Conservation (phyloP, 768 basidiomycete species). For the Russula virescens region DNA sequence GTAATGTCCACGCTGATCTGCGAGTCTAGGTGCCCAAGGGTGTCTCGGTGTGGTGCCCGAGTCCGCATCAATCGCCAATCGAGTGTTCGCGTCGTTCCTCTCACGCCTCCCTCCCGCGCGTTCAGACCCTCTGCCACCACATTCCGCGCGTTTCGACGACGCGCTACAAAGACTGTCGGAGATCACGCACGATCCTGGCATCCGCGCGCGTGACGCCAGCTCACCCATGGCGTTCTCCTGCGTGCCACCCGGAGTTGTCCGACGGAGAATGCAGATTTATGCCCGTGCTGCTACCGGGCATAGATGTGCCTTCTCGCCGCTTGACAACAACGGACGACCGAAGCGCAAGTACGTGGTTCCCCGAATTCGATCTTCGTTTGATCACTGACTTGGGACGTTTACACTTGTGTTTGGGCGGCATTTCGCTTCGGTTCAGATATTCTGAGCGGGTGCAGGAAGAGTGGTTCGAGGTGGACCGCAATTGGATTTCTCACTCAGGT, state of each 20-base stretch:
- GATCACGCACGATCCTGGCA: constrained; percentile 6
- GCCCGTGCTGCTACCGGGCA: constrained; percentile 14
- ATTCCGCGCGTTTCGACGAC: neutral
- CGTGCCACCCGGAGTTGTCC: constrained; percentile 3
- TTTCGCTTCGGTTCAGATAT: constrained; percentile 7
- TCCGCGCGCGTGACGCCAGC: constrained; percentile 9
- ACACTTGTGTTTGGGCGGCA: too few relatives aligned
- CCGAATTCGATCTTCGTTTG: neutral
- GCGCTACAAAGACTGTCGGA: constrained; percentile 15
- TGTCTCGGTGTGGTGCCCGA: constrained; percentile 23
- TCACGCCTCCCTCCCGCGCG: constrained; percentile 15
- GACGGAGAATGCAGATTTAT: neutral
- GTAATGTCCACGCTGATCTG: neutral
- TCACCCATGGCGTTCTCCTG: constrained; percentile 24
- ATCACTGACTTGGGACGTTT: too few relatives aligned
- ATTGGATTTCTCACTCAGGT: constrained; percentile 22
- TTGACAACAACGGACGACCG: constrained; percentile 19
- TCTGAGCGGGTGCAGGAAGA: constrained; percentile 23
- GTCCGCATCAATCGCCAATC: constrained; percentile 25
- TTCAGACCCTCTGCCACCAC: constrained; percentile 1
- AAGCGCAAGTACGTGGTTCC: constrained; percentile 17
- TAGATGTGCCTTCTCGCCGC: constrained; percentile 20
- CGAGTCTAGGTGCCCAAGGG: constrained; percentile 18
- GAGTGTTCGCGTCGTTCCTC: constrained; percentile 26
- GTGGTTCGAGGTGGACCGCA: constrained; percentile 22